Base-by-base conservation (phyloP, 768 basidiomycete species). In the Agrocybe pediades region DNA sequence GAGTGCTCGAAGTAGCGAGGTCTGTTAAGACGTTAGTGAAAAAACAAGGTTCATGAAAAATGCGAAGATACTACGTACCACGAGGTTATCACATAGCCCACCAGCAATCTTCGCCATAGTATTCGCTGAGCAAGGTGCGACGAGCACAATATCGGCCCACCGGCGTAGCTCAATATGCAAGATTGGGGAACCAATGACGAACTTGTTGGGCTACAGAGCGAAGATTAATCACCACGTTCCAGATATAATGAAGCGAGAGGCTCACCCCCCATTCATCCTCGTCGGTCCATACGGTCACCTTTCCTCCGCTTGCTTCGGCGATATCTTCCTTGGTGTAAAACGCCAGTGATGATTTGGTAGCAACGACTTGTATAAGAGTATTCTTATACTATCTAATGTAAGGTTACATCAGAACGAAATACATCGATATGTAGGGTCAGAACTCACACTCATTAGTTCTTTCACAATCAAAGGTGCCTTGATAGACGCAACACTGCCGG, bases 61-160 rank as follows among this genome's bases (percentile, higher is more conserved):
- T 26, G 33, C 11, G 21, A 19, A 59, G 24, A 17, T 41, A 30
- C 15, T 13, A 13, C 81, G 43, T 57, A 92, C 90, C n/a, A 79
- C 86, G 41, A 97, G 83, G 65, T 98, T 96, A 65, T 98, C 96
- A 64, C 94, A 97, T 0, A 85, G 61, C 0, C 97, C 95, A 40
- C 84, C 79, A 0, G 94, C 90, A 49, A 99, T 88, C 72, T 98
- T 98, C 8, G 94, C 84, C 17, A 99, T 81, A 1, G 94, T 95
- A 69, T 97, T 98, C n/a, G 96, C 95, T 0, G 93, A 95, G 65
- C 95, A 98, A 0, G 97, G 97, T 0, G 93, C 93, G 45, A 99
- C 81, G 44, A 99, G 86, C 46, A 98, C 95, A 46, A 98, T 72
- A 64, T 99, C 95, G 41, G 96, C 95, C 97, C 97, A 98, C 51